Evolutionary conservation across 441 rosid species (phyloP).

Genomic region (Bruguiera hainesii): DNA sequence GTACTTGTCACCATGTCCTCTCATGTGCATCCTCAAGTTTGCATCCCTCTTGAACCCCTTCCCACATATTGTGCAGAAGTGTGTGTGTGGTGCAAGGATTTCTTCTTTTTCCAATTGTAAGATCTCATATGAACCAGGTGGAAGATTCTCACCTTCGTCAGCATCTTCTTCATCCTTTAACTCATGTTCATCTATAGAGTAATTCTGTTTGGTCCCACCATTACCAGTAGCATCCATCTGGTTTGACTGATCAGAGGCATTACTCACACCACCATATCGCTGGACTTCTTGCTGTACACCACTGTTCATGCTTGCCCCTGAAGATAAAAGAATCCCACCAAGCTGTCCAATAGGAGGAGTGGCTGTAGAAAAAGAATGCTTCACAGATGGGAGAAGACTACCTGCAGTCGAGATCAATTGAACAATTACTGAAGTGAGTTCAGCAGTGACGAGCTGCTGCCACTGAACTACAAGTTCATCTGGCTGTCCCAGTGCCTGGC

Average conservation of each 20-base stretch:
- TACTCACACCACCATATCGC: conserved; percentile 32
- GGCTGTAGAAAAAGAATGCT: conserved; percentile 45
- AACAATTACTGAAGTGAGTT: conserved; percentile 84
- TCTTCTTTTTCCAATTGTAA: conserved; percentile 90
- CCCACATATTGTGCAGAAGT: conserved; percentile 87
- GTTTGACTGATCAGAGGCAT: conserved; percentile 41
- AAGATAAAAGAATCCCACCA: conserved; percentile 49
- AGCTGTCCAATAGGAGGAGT: conserved; percentile 46
- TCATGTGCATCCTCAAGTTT: conserved; percentile 91
- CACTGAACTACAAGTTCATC: conserved; percentile 66
- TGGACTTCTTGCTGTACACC: conserved; percentile 23
- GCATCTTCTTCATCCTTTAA: conserved; percentile 82
- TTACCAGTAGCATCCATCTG: conserved; percentile 33
- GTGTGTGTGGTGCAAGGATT: conserved; percentile 96
- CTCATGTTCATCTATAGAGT: conserved; percentile 65
- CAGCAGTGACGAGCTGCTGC: conserved; percentile 80
- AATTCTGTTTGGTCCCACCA: conserved; percentile 39
- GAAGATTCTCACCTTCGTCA: conserved; percentile 88
- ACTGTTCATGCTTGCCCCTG: conserved; percentile 33
- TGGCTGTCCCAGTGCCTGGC: conserved; percentile 42
- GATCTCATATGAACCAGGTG: conserved; percentile 86
- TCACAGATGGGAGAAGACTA: conserved; percentile 86
- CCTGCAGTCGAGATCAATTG: conserved; percentile 94
- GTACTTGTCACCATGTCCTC: conserved; percentile 98
- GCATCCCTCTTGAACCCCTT: conserved; percentile 96